A percentile compares a stretch with the other conserved stretches of the same genome.
Evolutionary conservation across 1,284 basidiomycete genomes (phyloP).

Genomic region (Naganishia sp.): DNA sequence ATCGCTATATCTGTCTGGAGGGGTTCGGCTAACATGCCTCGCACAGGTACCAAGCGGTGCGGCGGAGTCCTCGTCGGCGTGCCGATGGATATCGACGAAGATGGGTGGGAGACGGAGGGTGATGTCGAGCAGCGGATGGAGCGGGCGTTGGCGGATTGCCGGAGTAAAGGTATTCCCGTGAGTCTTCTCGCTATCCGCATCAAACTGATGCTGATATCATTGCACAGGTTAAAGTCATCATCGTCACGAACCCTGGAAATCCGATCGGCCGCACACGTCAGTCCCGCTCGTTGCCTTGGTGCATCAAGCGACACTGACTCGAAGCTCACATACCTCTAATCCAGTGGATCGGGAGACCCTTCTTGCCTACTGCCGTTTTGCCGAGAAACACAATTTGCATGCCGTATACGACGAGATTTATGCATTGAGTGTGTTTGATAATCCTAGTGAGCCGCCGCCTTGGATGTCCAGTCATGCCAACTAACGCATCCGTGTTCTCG

Average conservation of each 20-base stretch:
- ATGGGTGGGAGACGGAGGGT: conserved; percentile 27
- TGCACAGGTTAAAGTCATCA: conserved; percentile 33
- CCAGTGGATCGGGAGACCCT: conserved; percentile 50
- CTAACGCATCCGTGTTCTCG: conserved; percentile 1
- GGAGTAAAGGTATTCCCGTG: conserved; percentile 33
- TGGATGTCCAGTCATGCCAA: neutral
- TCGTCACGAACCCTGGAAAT: conserved; percentile 56
- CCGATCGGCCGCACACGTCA: conserved; percentile 50
- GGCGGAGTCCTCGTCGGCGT: conserved; percentile 39
- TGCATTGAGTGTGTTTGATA: conserved; percentile 52
- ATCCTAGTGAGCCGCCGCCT: conserved; percentile 36
- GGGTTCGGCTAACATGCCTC: neutral
- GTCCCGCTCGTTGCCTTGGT: neutral
- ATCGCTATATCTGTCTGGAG: neutral
- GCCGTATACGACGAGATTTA: conserved; percentile 57
- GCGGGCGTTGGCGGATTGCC: conserved; percentile 21
- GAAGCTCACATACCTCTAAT: neutral
- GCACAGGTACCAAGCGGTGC: conserved; percentile 17
- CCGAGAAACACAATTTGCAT: conserved; percentile 54
- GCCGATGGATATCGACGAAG: conserved; percentile 26
- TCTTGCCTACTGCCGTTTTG: conserved; percentile 53
- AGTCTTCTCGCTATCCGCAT: conserved; percentile 2
- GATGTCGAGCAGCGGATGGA: conserved; percentile 30
- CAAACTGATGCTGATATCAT: neutral
- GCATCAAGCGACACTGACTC: neutral